Conservation (phyloP, 2,329 filamentous ascomycete species). For the Trichoderma koningii region DNA sequence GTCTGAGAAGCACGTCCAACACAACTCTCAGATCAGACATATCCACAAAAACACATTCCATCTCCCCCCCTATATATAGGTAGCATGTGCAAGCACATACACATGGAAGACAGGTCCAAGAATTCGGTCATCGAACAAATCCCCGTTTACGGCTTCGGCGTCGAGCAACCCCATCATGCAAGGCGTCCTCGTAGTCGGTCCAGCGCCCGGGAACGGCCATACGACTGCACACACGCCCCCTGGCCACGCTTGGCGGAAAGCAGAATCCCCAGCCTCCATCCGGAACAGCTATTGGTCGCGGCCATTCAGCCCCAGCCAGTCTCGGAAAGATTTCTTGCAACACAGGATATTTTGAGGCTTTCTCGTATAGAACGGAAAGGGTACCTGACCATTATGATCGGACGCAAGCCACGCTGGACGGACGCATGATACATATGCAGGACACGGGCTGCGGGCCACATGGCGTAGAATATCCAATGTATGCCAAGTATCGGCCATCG, state of each 20-base stretch:
- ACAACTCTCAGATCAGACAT: neutral
- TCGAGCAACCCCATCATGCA: neutral
- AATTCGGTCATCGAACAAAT: neutral
- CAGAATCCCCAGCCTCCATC: neutral
- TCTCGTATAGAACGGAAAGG: neutral
- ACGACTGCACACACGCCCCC: neutral
- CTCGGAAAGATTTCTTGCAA: neutral
- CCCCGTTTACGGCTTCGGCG: neutral
- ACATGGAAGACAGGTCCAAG: neutral
- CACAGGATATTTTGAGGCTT: neutral
- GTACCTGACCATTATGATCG: neutral
- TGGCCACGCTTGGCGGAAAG: neutral
- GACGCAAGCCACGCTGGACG: neutral
- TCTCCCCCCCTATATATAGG: slow-evolving; percentile 12
- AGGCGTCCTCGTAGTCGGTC: neutral
- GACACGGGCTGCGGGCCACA: neutral
- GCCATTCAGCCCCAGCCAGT: neutral
- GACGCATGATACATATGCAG: neutral
- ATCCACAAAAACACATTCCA: neutral
- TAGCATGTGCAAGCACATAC: neutral
- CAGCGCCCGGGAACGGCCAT: neutral
- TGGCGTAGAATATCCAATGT: neutral
- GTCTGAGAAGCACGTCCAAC: neutral
- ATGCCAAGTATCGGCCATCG: neutral
- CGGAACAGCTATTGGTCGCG: neutral